phyloP scores from a whole-genome alignment of 2,329 filamentous ascomycete genomes.

The Venturia effusa region DNA sequence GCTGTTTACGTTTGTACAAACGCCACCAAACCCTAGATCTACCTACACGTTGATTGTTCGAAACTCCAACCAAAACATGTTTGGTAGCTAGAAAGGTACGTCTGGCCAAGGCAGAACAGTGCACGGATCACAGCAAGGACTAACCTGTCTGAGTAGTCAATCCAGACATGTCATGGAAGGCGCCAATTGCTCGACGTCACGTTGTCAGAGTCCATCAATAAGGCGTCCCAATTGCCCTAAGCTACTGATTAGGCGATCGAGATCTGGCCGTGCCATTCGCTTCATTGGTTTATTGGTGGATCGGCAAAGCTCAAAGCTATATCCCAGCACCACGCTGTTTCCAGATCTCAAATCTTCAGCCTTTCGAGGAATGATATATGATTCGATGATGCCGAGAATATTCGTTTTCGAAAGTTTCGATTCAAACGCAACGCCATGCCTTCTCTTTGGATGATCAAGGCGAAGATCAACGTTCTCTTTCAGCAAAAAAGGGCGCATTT shows the following conservation, averaged over 20 bases:
- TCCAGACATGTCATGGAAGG: background rate
- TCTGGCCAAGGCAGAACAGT: too few species aligned
- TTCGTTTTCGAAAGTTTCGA: background rate
- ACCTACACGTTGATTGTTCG: background rate
- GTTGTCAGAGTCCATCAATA: background rate
- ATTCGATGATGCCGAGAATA: background rate
- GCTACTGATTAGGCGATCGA: background rate
- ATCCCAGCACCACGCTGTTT: background rate
- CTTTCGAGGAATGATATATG: background rate
- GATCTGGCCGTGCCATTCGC: background rate
- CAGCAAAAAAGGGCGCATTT: background rate
- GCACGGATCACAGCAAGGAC: background rate
- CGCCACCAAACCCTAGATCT: background rate
- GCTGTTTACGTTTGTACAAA: background rate
- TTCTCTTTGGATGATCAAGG: conserved; percentile 4
- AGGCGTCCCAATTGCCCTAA: background rate
- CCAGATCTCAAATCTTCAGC: background rate
- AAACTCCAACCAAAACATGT: background rate
- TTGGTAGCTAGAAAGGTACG: background rate
- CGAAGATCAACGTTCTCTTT: background rate
- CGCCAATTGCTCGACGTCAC: background rate
- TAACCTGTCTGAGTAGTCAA: background rate
- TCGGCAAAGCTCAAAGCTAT: background rate
- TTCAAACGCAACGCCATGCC: background rate
- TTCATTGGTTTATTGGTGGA: background rate